These are phyloP conservation scores for Cadophora gregata DNA, from an alignment of 2,329 filamentous ascomycete genomes.

Conservation along the genomic window DNA sequence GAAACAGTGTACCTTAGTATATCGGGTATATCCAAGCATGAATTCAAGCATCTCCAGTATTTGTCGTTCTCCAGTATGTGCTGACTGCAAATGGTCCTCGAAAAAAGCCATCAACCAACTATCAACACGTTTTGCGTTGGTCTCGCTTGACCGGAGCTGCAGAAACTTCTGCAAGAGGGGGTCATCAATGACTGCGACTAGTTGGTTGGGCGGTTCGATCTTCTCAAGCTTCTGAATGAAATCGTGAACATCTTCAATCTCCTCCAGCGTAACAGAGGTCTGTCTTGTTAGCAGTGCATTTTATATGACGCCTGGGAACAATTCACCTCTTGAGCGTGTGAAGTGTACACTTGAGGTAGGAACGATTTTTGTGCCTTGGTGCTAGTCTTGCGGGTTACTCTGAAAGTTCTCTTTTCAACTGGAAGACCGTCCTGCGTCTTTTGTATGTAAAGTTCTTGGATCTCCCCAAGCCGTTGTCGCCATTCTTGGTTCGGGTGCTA, in stretches of 20 bases:
- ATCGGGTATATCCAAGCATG: constrained; percentile 60
- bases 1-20: constrained; percentile 56
- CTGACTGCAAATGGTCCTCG: constrained; percentile 58
- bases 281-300: constrained; percentile 40
- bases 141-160: constrained; percentile 63
- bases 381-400: constrained; percentile 60
- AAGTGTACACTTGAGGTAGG: constrained; percentile 75
- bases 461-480: constrained; percentile 69
- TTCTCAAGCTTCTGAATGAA: constrained; percentile 78
- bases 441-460: constrained; percentile 65
- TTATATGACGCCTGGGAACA: not conserved
- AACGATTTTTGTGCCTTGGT: constrained; percentile 57
- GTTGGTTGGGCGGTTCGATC: constrained; percentile 81
- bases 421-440: constrained; percentile 51
- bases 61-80: constrained; percentile 55
- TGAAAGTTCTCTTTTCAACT: constrained; percentile 61
- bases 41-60: constrained; percentile 61
- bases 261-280: constrained; percentile 73
- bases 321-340: constrained; percentile 69
- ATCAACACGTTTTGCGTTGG: constrained; percentile 57
- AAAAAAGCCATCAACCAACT: constrained; percentile 65
- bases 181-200: constrained; percentile 77
- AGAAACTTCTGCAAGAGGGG: constrained; percentile 80
- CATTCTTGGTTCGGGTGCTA: constrained; percentile 77
- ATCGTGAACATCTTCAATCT: constrained; percentile 72